Evolutionary conservation across 1,284 basidiomycete genomes (phyloP).

Genomic region (Schizopora paradoxa): DNA sequence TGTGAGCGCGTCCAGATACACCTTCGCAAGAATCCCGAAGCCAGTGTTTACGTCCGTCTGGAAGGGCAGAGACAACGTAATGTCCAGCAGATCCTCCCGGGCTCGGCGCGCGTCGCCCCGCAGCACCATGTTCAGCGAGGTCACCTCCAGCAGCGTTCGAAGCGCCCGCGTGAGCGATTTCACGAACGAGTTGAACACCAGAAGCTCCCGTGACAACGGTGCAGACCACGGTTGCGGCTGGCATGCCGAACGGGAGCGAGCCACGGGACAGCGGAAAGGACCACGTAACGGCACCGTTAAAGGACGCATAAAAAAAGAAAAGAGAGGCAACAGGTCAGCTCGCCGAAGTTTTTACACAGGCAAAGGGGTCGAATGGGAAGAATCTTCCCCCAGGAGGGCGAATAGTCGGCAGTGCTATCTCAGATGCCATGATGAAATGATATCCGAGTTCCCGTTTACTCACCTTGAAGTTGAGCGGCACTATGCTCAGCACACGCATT

Average conservation of each 20-base stretch:
- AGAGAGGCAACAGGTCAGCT: too few relatives aligned
- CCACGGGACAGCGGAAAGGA: slow-evolving; percentile 1
- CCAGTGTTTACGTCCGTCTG: slow-evolving; percentile 96
- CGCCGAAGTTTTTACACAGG: too few relatives aligned
- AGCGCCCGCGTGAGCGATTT: slow-evolving; percentile 86
- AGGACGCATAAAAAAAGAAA: background rate
- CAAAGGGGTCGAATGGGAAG: too few relatives aligned
- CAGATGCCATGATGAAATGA: too few relatives aligned
- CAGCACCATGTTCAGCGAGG: slow-evolving; percentile 88
- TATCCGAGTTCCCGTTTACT: too few relatives aligned
- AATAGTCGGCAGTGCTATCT: too few relatives aligned
- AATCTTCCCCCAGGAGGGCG: too few relatives aligned
- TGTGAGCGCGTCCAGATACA: slow-evolving; percentile 88
- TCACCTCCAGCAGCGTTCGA: slow-evolving; percentile 86
- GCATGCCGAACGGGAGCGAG: slow-evolving; percentile 12
- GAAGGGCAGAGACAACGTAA: slow-evolving; percentile 88
- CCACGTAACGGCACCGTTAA: slow-evolving; percentile 8
- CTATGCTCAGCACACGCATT: slow-evolving; percentile 92
- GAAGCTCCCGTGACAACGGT: slow-evolving; percentile 89
- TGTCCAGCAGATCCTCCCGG: slow-evolving; percentile 90
- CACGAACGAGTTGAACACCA: slow-evolving; percentile 98
- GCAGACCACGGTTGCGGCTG: slow-evolving; percentile 87
- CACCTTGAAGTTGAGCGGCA: slow-evolving; percentile 91
- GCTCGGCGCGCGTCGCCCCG: slow-evolving; percentile 80
- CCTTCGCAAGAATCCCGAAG: slow-evolving; percentile 95